Conservation (phyloP, 2,329 filamentous ascomycete genomes). For the Lasiodiplodia sp. region DNA sequence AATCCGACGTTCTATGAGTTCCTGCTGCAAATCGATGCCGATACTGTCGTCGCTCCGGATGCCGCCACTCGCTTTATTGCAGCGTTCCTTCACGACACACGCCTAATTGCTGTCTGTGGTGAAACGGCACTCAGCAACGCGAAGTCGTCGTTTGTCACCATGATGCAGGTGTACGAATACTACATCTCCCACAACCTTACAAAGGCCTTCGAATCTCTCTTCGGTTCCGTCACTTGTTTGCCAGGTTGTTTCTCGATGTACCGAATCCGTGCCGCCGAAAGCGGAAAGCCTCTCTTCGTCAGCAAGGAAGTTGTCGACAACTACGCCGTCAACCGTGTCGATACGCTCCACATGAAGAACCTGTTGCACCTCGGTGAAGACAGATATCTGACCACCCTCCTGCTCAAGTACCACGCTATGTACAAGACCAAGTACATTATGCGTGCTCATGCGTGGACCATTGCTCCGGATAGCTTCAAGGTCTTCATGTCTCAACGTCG, state of each 20-base stretch:
- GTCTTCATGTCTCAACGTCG: conserved; percentile 98
- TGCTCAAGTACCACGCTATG: conserved; percentile 88
- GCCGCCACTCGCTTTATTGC: conserved; percentile 92
- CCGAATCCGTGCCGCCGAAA: conserved; percentile 91
- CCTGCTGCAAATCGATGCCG: conserved; percentile 94
- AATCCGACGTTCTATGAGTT: conserved; percentile 99
- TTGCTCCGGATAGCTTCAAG: conserved; percentile 90
- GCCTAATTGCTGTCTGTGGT: conserved; percentile 92
- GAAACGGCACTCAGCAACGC: conserved; percentile 94
- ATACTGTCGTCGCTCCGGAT: conserved; percentile 91
- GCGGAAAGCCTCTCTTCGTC: conserved; percentile 94
- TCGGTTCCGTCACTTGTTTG: conserved; percentile 95
- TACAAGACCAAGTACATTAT: conserved; percentile 99
- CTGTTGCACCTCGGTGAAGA: conserved; percentile 95
- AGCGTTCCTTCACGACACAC: conserved; percentile 88
- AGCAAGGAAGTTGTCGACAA: conserved; percentile 87
- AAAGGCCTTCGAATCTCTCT: conserved; percentile 97
- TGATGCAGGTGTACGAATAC: conserved; percentile 99
- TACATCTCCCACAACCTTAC: conserved; percentile 98
- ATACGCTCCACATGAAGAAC: conserved; percentile 99
- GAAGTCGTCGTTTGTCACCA: conserved; percentile 91
- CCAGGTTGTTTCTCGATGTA: conserved; percentile 99
- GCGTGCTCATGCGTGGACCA: conserved; percentile 92
- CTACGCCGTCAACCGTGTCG: conserved; percentile 92
- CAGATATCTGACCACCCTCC: conserved; percentile 92